phyloP scores from a whole-genome alignment of 768 basidiomycete species.

The Lyophyllum atratum region DNA sequence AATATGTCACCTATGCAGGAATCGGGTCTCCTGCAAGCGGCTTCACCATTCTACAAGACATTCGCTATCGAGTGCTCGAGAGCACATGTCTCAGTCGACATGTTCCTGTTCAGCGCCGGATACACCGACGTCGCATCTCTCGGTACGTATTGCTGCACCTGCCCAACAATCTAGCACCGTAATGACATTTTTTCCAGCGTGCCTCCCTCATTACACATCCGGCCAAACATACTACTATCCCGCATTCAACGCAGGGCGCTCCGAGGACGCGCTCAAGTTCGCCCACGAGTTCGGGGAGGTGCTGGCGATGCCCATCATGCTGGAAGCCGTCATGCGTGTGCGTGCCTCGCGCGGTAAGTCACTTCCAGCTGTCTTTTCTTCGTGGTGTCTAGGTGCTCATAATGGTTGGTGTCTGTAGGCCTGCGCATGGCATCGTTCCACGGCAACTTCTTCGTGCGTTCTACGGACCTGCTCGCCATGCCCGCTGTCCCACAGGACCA shows the following conservation, averaged over 20 bases:
- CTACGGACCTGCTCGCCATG: slow-evolving; percentile 94
- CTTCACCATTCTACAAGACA: slow-evolving; percentile 94
- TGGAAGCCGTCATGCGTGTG: slow-evolving; percentile 97
- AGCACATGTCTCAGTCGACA: slow-evolving; percentile 95
- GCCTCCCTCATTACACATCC: slow-evolving; percentile 94
- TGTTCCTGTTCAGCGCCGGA: slow-evolving; percentile 94
- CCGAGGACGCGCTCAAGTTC: slow-evolving; percentile 98
- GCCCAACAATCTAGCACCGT: neutral
- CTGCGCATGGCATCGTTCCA: slow-evolving; percentile 97
- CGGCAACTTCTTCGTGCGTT: slow-evolving; percentile 98
- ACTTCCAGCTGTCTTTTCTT: neutral
- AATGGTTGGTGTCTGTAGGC: slow-evolving; percentile 41
- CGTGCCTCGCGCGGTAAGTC: slow-evolving; percentile 87
- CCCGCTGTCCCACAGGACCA: slow-evolving; percentile 97
- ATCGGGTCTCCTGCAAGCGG: slow-evolving; percentile 90
- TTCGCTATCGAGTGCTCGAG: slow-evolving; percentile 99
- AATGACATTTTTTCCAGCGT: slow-evolving; percentile 51
- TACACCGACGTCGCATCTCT: slow-evolving; percentile 97
- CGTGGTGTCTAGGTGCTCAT: neutral
- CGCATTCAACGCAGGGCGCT: slow-evolving; percentile 91
- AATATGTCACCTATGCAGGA: slow-evolving; percentile 50
- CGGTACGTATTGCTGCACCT: slow-evolving; percentile 49
- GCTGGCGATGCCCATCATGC: slow-evolving; percentile 89
- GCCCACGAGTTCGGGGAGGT: slow-evolving; percentile 96
- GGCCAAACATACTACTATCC: slow-evolving; percentile 99